Conservation (phyloP, 345 rosid genomes). For the Eucalyptus tenuipes region DNA sequence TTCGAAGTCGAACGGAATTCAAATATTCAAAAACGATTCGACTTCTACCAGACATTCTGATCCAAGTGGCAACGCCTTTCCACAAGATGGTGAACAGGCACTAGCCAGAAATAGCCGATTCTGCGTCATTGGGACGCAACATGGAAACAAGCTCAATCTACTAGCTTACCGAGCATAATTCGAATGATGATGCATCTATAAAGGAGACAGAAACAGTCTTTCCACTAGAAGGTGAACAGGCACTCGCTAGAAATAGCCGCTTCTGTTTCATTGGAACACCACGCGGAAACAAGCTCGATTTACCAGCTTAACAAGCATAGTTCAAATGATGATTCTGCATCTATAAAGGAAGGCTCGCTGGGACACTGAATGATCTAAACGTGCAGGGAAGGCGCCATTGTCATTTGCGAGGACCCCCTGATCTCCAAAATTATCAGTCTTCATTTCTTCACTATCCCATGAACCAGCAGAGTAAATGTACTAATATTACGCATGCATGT, state of each 20-base stretch:
- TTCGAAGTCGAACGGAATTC: neutral
- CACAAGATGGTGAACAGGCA: neutral
- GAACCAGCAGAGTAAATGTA: neutral
- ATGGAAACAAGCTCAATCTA: neutral
- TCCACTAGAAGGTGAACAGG: neutral
- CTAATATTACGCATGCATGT: neutral
- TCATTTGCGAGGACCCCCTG: neutral
- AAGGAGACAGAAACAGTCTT: neutral
- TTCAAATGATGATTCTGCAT: neutral
- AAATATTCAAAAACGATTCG: neutral
- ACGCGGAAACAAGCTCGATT: neutral
- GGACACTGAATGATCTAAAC: neutral
- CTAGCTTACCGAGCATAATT: neutral
- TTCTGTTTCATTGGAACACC: neutral
- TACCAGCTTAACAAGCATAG: neutral
- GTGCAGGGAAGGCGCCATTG: neutral
- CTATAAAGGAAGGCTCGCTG: neutral
- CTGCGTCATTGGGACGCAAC: neutral
- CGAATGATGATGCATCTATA: neutral
- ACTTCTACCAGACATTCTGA: neutral
- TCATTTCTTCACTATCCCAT: neutral
- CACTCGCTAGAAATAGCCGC: neutral
- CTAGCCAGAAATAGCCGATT: neutral
- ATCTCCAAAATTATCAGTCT: neutral
- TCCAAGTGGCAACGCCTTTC: neutral